Conservation (phyloP, 1,284 basidiomycete genomes). For the Heterobasidion annosum region DNA sequence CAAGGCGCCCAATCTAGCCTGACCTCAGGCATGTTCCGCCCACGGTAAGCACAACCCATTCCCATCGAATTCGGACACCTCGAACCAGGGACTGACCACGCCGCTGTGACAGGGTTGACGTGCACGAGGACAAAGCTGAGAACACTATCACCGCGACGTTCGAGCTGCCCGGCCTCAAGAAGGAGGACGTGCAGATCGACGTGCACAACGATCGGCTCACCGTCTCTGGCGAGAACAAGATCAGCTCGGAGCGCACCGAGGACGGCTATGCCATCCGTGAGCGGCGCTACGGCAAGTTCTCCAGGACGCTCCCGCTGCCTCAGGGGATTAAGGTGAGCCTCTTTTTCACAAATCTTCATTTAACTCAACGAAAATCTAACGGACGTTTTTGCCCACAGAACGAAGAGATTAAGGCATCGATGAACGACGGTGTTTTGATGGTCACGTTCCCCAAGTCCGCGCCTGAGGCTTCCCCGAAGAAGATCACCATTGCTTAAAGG, state of each 20-base stretch:
- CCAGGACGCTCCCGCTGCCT: conserved; percentile 26
- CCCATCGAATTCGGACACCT: not conserved
- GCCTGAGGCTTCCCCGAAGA: conserved; percentile 13
- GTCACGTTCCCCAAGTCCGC: conserved; percentile 18
- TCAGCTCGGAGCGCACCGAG: conserved; percentile 17
- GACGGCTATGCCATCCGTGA: conserved; percentile 26
- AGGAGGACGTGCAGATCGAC: conserved; percentile 20
- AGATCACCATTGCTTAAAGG: conserved; percentile 8
- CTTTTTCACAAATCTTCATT: not conserved
- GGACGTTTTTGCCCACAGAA: not conserved
- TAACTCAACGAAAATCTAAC: not conserved
- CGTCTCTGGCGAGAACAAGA: conserved; percentile 23
- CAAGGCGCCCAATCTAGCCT: not conserved
- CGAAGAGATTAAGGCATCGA: conserved; percentile 5
- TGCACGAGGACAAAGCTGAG: conserved; percentile 19
- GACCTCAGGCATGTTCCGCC: not conserved
- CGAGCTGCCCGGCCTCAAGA: conserved; percentile 27
- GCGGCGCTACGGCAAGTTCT: conserved; percentile 25
- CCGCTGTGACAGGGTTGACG: conserved; percentile 19
- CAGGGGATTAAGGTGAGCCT: conserved; percentile 23
- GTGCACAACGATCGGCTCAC: conserved; percentile 26
- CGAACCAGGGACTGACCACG: not conserved
- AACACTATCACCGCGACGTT: conserved; percentile 29
- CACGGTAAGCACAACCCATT: not conserved
- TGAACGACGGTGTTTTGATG: conserved; percentile 19